Conservation (phyloP, 2,329 filamentous ascomycete species). For the Botrytis paeoniae region DNA sequence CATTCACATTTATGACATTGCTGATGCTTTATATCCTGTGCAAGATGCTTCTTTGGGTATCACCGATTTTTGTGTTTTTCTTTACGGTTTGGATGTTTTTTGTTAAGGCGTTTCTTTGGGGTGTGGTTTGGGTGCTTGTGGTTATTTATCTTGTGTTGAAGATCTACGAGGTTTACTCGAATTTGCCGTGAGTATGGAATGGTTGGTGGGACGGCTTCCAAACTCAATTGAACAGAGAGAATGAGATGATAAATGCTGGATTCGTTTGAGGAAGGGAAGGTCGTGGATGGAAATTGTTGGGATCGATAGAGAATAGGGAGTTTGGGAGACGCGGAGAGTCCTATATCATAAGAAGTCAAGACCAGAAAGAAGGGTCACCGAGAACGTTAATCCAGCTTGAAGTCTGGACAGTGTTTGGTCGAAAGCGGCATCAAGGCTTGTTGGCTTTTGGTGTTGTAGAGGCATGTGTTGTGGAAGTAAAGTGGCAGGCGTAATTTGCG, state of each 20-base stretch:
- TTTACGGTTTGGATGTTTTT: neutral
- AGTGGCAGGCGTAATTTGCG: neutral
- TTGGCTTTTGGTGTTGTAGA: neutral
- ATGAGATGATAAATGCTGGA: too few species aligned
- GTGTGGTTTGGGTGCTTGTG: neutral
- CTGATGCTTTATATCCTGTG: neutral
- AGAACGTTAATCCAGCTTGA: neutral
- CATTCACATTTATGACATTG: neutral
- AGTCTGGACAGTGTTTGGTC: neutral
- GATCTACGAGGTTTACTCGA: neutral
- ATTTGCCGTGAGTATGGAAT: too few species aligned
- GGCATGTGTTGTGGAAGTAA: neutral
- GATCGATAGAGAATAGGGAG: neutral
- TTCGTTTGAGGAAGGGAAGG: neutral
- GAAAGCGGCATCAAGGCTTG: neutral
- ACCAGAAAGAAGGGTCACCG: neutral
- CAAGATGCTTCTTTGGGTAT: neutral
- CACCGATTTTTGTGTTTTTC: too few species aligned
- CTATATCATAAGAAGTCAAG: neutral
- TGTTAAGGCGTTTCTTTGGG: neutral
- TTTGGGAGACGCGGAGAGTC: neutral
- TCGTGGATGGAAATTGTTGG: neutral
- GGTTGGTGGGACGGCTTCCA: too few species aligned
- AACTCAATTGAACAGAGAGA: too few species aligned
- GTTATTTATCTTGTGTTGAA: neutral